Evolutionary conservation across 78 protist species (phyloP).

Genomic region (Acrasis kona): DNA sequence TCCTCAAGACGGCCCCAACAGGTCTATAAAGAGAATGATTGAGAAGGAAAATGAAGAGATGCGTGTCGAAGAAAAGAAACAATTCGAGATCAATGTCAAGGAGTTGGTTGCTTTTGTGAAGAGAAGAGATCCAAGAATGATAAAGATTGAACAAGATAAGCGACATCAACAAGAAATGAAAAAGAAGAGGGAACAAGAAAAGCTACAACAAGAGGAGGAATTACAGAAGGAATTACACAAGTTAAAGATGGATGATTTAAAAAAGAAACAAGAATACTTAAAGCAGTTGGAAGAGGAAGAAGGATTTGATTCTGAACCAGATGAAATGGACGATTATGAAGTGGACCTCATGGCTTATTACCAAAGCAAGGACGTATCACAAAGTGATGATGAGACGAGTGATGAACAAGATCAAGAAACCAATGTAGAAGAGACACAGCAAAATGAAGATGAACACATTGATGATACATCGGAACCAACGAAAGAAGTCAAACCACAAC

Average conservation of each 20-base stretch:
- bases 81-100: slow-evolving; percentile 10
- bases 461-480: slow-evolving; percentile 2
- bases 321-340: slow-evolving; percentile 13
- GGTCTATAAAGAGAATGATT: slow-evolving; percentile 45
- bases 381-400: neutral
- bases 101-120: slow-evolving; percentile 38
- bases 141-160: slow-evolving; percentile 10
- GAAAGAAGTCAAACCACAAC: neutral
- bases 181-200: neutral
- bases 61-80: slow-evolving; percentile 13
- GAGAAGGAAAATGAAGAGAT: slow-evolving; percentile 68
- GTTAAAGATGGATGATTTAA: slow-evolving; percentile 20
- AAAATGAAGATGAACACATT: neutral
- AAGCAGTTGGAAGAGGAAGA: slow-evolving; percentile 36
- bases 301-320: neutral
- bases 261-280: slow-evolving; percentile 34
- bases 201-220: neutral
- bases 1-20: slow-evolving; percentile 41
- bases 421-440: neutral
- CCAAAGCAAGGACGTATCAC: neutral
- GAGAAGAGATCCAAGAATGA: slow-evolving; percentile 39
- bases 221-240: neutral
- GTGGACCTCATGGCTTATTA: neutral
- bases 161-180: neutral
- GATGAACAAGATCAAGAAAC: neutral